A percentile compares a stretch with the other conserved stretches of the same genome.
Conservation (phyloP, 768 basidiomycete genomes). For the Mycena indigotica region DNA sequence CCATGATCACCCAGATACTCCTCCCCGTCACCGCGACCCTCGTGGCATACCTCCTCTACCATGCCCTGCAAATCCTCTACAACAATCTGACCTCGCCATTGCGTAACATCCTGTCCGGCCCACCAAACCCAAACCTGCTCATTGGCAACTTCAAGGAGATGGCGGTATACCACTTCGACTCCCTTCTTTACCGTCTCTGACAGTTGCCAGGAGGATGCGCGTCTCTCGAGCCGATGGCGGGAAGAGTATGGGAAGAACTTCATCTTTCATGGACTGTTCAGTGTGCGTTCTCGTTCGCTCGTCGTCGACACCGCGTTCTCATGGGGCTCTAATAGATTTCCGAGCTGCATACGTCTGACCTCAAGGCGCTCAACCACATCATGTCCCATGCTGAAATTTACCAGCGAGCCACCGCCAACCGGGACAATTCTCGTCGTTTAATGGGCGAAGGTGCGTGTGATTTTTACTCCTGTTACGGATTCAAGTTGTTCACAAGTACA, state of each 20-base stretch:
- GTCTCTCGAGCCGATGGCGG: constrained; percentile 9
- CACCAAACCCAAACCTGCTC: constrained; percentile 32
- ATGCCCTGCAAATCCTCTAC: constrained; percentile 11
- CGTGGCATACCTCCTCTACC: constrained; percentile 20
- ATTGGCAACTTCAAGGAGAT: constrained; percentile 35
- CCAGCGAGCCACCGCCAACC: not conserved
- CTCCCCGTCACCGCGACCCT: constrained; percentile 4
- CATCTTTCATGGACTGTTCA: constrained; percentile 8
- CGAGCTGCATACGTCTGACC: constrained; percentile 15
- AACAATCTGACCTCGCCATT: constrained; percentile 27
- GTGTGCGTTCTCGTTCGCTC: not conserved
- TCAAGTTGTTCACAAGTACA: not conserved
- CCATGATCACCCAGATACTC: constrained; percentile 9
- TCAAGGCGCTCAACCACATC: constrained; percentile 13
- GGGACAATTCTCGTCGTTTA: not conserved
- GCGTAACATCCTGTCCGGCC: constrained; percentile 34
- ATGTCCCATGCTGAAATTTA: constrained; percentile 7
- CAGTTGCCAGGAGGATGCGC: constrained; percentile 2
- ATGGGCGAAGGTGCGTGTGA: not conserved
- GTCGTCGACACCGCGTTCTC: not conserved
- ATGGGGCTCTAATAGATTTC: not conserved
- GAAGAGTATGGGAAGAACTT: constrained; percentile 5
- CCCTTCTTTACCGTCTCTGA: not conserved
- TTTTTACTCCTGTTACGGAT: not conserved
- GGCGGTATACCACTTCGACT: not conserved